Conservation (phyloP, 1,284 basidiomycete species). For the Ustilago bromivora region DNA sequence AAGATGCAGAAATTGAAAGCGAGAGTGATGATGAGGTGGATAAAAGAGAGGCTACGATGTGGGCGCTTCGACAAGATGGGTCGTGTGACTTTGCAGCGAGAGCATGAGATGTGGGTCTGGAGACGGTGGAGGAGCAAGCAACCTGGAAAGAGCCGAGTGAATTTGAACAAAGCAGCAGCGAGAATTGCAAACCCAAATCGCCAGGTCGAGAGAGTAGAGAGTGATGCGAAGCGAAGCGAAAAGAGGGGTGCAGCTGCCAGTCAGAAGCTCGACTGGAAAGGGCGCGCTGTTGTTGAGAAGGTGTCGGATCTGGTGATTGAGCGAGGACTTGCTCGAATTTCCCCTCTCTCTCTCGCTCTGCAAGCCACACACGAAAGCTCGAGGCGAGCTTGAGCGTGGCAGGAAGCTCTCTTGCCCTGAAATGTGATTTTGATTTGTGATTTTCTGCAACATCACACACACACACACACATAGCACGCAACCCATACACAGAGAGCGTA, state of each 20-base stretch:
- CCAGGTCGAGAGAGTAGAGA: neutral
- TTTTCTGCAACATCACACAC: conserved; percentile 2
- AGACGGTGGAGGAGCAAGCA: neutral
- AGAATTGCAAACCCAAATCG: neutral
- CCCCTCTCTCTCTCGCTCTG: conserved; percentile 7
- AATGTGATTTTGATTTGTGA: neutral
- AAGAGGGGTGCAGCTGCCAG: conserved; percentile 13
- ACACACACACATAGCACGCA: neutral
- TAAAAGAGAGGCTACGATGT: neutral
- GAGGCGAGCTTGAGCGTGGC: conserved; percentile 10
- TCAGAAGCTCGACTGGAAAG: conserved; percentile 1
- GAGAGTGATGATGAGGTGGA: neutral
- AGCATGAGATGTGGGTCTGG: neutral
- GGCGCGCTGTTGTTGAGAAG: neutral
- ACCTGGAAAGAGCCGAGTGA: neutral
- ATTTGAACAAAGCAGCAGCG: conserved; percentile 2
- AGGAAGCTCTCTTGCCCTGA: conserved; percentile 1
- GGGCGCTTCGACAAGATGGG: neutral
- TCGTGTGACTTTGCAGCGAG: neutral
- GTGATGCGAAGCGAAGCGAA: neutral
- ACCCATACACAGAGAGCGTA: neutral
- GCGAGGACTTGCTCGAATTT: conserved; percentile 3
- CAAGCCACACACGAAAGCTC: conserved; percentile 14
- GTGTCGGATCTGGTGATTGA: neutral
- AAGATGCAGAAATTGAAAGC: neutral